These are phyloP conservation scores for Kurtzmaniella quercitrusa DNA, from an alignment of 1,139 yeast species.

Conservation along the genomic window DNA sequence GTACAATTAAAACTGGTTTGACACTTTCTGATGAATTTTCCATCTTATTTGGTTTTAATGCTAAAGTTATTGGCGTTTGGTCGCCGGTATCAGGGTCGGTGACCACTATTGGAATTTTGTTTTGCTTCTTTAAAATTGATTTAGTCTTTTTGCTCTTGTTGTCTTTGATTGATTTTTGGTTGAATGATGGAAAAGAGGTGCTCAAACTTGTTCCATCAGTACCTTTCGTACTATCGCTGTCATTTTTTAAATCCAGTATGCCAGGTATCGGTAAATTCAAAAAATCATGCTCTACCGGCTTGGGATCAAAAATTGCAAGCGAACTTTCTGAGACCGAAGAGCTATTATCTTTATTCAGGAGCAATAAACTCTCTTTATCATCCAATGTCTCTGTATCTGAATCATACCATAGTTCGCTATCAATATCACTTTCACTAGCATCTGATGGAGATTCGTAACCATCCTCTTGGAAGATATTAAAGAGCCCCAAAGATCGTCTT, in stretches of 20 bases:
- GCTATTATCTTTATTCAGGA: neutral
- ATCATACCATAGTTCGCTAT: neutral
- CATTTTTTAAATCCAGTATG: too few species aligned
- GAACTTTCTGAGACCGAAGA: neutral
- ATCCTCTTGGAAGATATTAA: neutral
- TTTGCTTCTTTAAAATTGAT: neutral
- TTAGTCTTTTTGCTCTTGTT: neutral
- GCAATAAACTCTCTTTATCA: neutral
- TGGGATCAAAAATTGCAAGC: neutral
- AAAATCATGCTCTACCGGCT: neutral
- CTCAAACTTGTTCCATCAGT: too few species aligned
- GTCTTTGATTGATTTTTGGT: neutral
- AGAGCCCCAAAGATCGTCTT: neutral
- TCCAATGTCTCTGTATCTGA: neutral
- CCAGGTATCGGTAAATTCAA: neutral
- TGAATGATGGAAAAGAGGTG: too few species aligned
- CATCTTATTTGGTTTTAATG: neutral
- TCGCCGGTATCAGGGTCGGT: neutral
- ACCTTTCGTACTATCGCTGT: too few species aligned
- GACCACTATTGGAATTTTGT: neutral
- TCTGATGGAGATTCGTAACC: neutral
- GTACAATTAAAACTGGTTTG: neutral
- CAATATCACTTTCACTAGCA: neutral
- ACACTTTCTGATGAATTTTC: neutral
- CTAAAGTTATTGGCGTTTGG: neutral